Conservation (phyloP, 1,284 basidiomycete species). For the Fistulina hepatica region DNA sequence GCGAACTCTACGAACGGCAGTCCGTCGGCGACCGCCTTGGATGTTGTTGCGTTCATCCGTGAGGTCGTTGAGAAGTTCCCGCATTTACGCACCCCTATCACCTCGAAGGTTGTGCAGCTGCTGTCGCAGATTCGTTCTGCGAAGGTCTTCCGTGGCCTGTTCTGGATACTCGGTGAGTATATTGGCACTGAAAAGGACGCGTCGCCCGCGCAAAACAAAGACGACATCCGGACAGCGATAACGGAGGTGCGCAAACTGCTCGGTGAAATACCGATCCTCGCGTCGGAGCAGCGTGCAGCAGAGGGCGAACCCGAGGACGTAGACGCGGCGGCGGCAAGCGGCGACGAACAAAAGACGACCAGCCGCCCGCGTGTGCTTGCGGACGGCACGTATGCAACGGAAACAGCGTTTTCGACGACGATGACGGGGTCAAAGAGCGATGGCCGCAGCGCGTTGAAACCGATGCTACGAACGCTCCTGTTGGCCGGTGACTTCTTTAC, state of each 20-base stretch:
- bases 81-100: conserved; percentile 72
- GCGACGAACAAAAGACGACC: conserved; percentile 22
- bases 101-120: conserved; percentile 77
- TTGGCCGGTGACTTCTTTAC: conserved; percentile 98
- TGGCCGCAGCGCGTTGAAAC: conserved; percentile 81
- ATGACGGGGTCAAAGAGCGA: conserved; percentile 63
- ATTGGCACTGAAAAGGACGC: conserved; percentile 37
- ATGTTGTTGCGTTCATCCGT: conserved; percentile 24
- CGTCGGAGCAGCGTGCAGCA: conserved; percentile 72
- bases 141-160: conserved; percentile 92
- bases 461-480: conserved; percentile 83
- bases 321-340: conserved; percentile 32
- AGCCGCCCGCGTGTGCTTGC: conserved; percentile 65
- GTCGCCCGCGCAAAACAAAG: too few species aligned
- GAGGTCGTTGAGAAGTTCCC: conserved; percentile 99
- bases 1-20: too few species aligned
- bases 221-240: conserved; percentile 73
- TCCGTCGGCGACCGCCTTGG: background rate
- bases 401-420: conserved; percentile 79
- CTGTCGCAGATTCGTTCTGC: conserved; percentile 91
- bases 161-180: conserved; percentile 99
- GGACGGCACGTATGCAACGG: conserved; percentile 97
- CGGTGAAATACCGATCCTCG: conserved; percentile 94
- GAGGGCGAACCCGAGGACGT: conserved; percentile 40
- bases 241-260: conserved; percentile 79